Evolutionary conservation across 495 filamentous ascomycete genomes (phyloP).

Genomic region (Hypomontagnella submonticulosa): DNA sequence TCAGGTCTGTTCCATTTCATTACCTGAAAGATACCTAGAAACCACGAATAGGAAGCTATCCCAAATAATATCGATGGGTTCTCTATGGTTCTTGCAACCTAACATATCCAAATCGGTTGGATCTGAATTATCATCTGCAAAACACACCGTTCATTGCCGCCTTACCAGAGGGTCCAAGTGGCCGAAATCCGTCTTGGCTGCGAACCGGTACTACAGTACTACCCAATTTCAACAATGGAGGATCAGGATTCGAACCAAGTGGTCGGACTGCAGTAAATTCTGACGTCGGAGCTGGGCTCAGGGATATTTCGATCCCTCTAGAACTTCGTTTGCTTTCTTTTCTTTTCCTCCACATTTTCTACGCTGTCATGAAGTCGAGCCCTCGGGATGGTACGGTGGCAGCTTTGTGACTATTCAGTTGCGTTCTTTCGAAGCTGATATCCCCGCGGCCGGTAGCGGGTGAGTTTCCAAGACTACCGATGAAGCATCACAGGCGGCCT

Average conservation of each 20-base stretch:
- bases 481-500: constrained; percentile 21
- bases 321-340: constrained; percentile 27
- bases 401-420: constrained; percentile 2
- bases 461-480: constrained; percentile 11
- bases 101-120: constrained; percentile 26
- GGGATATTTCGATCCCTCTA: constrained; percentile 10
- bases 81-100: constrained; percentile 14
- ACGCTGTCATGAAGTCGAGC: constrained; percentile 26
- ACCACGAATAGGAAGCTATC: constrained; percentile 25
- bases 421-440: background rate
- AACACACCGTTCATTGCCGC: constrained; percentile 31
- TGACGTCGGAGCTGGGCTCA: constrained; percentile 7
- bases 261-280: background rate
- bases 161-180: constrained; percentile 32
- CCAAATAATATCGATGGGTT: background rate
- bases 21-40: background rate
- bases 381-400: constrained; percentile 8
- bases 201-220: constrained; percentile 1
- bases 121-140: constrained; percentile 28
- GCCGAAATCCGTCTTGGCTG: constrained; percentile 11
- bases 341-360: constrained; percentile 26
- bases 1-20: too few species aligned
- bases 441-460: too few species aligned
- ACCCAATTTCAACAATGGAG: constrained; percentile 20
- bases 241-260: constrained; percentile 34